These are phyloP conservation scores for Ceratobasidium sp. DNA, from an alignment of 1,284 basidiomycete species.

Conservation along the genomic window DNA sequence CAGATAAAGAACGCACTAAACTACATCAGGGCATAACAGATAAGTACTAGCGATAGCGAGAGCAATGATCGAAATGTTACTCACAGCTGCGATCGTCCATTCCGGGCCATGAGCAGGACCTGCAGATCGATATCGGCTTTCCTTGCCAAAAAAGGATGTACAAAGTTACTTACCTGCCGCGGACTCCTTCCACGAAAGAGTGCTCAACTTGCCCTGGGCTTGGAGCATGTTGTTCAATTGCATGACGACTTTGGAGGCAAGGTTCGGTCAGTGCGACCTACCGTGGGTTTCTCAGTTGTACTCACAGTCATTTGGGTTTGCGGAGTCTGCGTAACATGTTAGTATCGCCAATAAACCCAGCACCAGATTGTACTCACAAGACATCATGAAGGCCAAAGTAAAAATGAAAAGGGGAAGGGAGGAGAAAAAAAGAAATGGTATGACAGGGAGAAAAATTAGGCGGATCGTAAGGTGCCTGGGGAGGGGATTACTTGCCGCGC, in stretches of 20 bases:
- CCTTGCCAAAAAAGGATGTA: neutral
- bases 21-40: neutral
- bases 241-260: constrained; percentile 23
- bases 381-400: neutral
- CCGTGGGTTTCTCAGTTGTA: neutral
- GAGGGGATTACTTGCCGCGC: neutral
- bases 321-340: neutral
- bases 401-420: neutral
- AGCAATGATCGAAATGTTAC: neutral
- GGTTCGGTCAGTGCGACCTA: neutral
- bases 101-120: constrained; percentile 36
- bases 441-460: constrained; percentile 21
- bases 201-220: constrained; percentile 21
- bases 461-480: constrained; percentile 31
- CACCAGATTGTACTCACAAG: neutral
- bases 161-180: constrained; percentile 8
- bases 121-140: constrained; percentile 2
- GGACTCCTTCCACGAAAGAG: constrained; percentile 29
- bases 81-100: constrained; percentile 35
- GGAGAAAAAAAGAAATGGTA: neutral
- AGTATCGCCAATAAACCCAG: neutral
- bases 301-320: constrained; percentile 29
- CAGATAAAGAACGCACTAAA: neutral
- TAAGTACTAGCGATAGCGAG: neutral
- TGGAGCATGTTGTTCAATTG: constrained; percentile 34